Evolutionary conservation across 2,329 filamentous ascomycete species (phyloP), one percentile per base, ranked within the genome.

Genomic region (Ceratocystiopsis sp.): DNA sequence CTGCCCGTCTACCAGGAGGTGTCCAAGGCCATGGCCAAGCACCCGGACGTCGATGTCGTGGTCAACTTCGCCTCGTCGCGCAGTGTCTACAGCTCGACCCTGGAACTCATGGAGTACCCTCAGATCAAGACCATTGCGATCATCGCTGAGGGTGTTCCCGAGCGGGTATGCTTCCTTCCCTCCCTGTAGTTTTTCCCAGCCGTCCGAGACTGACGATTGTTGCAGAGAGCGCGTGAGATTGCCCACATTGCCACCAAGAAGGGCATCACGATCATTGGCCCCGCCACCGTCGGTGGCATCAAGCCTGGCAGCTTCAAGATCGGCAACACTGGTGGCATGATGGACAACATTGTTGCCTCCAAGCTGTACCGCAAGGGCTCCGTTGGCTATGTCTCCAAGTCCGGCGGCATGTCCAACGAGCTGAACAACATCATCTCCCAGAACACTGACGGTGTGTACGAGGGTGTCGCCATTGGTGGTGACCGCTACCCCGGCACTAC

Each of bases 241-340:
- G 78, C 94, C 61, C 81, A 96, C 61, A 80, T 93, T 54, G 91
- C 91, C 53, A 75, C 91, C 71, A 89, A 95, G 78, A 98, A 96
- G 81, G 89, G 89, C 50, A 82, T 98, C 61, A 95, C 87, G 65
- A 98, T 98, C 64, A 95, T 98, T 60, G 91, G 91, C 52, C 91
- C 91, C 51, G 91, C 91, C 56, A 98, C 91, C 45, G 91, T 98
- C 50, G 91, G 91, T 77, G 91, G 91, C 59, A 96, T 98, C 71
- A 98, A 96, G 78, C 91, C 91, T 50, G 91, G 91, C 64, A 84
- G 84, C 63, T 98, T 89, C 83, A 98, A 96, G 78, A 98, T 98
- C 53, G 91, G 91, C 64, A 98, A 98, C 77, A 98, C 91, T 57
- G 91, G 91, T 76, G 91, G 91, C 67, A 98, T 98, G 91, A 98